Base-by-base conservation (phyloP, 441 rosid genomes). In the Rhodomyrtus psidioides region DNA sequence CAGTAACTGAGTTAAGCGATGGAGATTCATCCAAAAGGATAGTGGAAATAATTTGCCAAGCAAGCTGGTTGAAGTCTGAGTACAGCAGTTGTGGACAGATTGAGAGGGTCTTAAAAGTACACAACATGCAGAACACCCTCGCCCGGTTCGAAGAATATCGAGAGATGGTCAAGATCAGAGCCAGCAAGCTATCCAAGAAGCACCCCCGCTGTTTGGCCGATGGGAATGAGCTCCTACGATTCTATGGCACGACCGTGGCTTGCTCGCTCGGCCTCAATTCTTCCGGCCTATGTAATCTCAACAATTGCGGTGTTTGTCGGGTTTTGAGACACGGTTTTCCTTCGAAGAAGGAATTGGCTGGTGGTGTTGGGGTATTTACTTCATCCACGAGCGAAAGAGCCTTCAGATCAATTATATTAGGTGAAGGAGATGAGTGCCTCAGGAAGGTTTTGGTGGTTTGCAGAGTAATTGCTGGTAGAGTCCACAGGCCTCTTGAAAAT, bases 401-500 rank as follows among this genome's bases (percentile, higher is more conserved):
- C 75, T 86, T 93, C 7, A 92, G 93, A 84, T 76, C 75, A 17
- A 65, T 91, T 26, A 89, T 90, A 76, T 21, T 59, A 13, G 84
- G 86, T 54, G 76, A 53, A 10, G 88, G 70, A 10, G 85, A 85
- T 15, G 57, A 34, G 12, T 9, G 75, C 84, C 51, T 70, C 2
- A 89, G 91, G 84, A 92, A 84, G 84, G 95, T 92, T 81, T 65
- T 94, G 86, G 62, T 94, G 16, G 84, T 94, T 2, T 95, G 98
- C 88, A 93, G 96, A 89, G 97, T 91, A 1, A 90, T 95, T 85
- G 96, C 96, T 8, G 97, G 97, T 16, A 91, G 96, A 74, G 94
- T 93, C 81, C 94, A 90, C 83, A 92, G 85, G 85, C 93, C 95
- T 28, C 24, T 90, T 57, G 90, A 90, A 65, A 91, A 86, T 88